A percentile compares a stretch with the other conserved stretches of the same genome.
Evolutionary conservation across 2,329 filamentous ascomycete genomes (phyloP).

Genomic region (Plectosphaerella plurivora): DNA sequence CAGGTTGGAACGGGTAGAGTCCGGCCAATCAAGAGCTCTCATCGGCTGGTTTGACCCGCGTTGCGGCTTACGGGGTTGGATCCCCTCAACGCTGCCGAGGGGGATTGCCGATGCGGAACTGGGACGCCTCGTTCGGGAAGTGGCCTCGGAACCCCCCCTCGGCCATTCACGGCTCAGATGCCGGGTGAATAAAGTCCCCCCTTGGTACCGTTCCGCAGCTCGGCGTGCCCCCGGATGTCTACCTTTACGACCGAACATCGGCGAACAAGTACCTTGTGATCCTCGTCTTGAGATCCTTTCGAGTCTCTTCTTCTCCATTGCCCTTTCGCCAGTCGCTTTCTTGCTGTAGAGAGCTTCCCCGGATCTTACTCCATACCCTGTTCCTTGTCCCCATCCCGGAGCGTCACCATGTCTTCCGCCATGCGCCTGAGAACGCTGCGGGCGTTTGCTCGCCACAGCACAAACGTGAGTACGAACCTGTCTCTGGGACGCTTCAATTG

Average conservation of each 20-base stretch:
- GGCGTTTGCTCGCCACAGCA: slow-evolving; percentile 49
- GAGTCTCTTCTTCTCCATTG: not conserved
- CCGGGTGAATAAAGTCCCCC: slow-evolving; percentile 3
- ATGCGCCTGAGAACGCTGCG: slow-evolving; percentile 46
- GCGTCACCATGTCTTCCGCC: slow-evolving; percentile 43
- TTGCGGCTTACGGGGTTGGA: not conserved
- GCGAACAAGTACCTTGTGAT: no score
- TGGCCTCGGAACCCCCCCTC: not conserved
- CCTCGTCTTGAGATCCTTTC: not conserved
- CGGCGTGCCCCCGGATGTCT: not conserved
- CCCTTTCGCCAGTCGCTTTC: not conserved
- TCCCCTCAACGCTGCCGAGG: not conserved
- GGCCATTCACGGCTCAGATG: slow-evolving; percentile 1
- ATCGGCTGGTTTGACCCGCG: not conserved
- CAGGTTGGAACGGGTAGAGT: not conserved
- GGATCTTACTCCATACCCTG: not conserved
- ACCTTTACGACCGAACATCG: no score
- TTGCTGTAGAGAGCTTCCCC: no score
- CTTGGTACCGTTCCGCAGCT: not conserved
- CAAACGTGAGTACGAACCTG: slow-evolving; percentile 38
- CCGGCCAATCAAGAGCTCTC: not conserved
- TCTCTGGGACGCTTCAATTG: not conserved
- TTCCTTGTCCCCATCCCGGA: not conserved
- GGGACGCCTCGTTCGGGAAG: not conserved
- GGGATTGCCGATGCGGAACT: not conserved